Percentiles rank a stretch among this genome's conserved stretches.
phyloP scores from a whole-genome alignment of 768 basidiomycete species.

The Chalciporus piperatus region DNA sequence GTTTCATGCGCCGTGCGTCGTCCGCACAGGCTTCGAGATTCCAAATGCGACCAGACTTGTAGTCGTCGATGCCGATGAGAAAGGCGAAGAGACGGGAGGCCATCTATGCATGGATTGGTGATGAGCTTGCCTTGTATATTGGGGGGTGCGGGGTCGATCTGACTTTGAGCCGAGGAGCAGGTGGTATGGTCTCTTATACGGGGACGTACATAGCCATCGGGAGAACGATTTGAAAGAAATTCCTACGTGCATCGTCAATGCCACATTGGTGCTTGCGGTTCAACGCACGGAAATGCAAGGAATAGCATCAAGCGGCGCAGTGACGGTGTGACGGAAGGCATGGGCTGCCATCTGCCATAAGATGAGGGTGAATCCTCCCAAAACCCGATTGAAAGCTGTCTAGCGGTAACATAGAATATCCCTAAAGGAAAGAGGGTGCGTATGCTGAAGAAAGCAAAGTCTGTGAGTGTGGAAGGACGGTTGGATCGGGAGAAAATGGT shows the following conservation, averaged over 20 bases:
- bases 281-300: constrained; percentile 21
- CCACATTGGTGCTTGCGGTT: constrained; percentile 3
- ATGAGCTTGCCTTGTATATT: constrained; percentile 10
- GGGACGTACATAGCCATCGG: constrained; percentile 8
- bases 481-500: not conserved
- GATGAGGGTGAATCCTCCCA: constrained; percentile 10
- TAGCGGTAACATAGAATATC: constrained; percentile 1
- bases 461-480: constrained; percentile 1
- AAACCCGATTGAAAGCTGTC: not conserved
- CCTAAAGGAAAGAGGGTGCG: not conserved
- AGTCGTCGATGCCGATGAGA: constrained; percentile 66
- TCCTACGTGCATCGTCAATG: not conserved
- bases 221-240: not conserved
- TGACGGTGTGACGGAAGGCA: not conserved
- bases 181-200: constrained; percentile 16
- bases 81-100: constrained; percentile 57
- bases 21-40: constrained; percentile 64
- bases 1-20: constrained; percentile 57
- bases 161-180: constrained; percentile 1
- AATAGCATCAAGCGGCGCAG: constrained; percentile 14
- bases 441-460: not conserved
- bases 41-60: constrained; percentile 64
- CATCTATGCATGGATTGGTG: constrained; percentile 31
- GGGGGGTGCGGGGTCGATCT: constrained; percentile 8
- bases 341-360: not conserved